Conservation (phyloP, 768 basidiomycete species). For the Collybia sp. region DNA sequence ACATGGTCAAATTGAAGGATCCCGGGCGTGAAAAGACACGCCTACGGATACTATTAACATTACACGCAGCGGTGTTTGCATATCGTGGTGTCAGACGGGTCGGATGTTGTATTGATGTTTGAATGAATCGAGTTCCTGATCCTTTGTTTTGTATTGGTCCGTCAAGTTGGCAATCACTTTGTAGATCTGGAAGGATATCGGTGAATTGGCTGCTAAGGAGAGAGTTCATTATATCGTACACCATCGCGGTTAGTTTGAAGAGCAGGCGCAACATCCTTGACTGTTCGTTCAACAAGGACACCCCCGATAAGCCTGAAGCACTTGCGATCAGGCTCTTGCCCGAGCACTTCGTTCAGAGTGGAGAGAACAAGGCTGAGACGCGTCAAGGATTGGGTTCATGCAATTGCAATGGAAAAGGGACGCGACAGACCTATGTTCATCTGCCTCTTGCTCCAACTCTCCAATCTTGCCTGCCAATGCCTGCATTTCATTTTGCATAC, state of each 20-base stretch:
- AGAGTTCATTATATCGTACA: slow-evolving; percentile 36
- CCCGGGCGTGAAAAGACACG: background rate
- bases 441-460: slow-evolving; percentile 92
- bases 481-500: slow-evolving; percentile 85
- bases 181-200: slow-evolving; percentile 54
- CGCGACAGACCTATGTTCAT: slow-evolving; percentile 81
- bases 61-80: no score
- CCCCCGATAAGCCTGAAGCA: slow-evolving; percentile 97
- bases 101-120: slow-evolving; percentile 76
- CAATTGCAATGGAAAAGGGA: slow-evolving; percentile 1
- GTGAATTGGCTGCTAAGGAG: slow-evolving; percentile 9
- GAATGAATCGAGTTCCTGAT: slow-evolving; percentile 77
- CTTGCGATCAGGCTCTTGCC: slow-evolving; percentile 84
- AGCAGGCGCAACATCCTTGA: slow-evolving; percentile 89
- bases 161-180: slow-evolving; percentile 74
- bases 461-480: slow-evolving; percentile 92
- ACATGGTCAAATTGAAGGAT: background rate
- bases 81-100: slow-evolving; percentile 32
- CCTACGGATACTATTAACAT: background rate
- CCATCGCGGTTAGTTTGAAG: slow-evolving; percentile 87
- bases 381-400: slow-evolving; percentile 2
- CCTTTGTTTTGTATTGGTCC: slow-evolving; percentile 87
- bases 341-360: slow-evolving; percentile 79
- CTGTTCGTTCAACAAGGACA: slow-evolving; percentile 92
- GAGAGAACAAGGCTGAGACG: slow-evolving; percentile 72